These are phyloP conservation scores for Diaporthe citriasiana DNA, from an alignment of 2,329 filamentous ascomycete species.

Conservation along the genomic window DNA sequence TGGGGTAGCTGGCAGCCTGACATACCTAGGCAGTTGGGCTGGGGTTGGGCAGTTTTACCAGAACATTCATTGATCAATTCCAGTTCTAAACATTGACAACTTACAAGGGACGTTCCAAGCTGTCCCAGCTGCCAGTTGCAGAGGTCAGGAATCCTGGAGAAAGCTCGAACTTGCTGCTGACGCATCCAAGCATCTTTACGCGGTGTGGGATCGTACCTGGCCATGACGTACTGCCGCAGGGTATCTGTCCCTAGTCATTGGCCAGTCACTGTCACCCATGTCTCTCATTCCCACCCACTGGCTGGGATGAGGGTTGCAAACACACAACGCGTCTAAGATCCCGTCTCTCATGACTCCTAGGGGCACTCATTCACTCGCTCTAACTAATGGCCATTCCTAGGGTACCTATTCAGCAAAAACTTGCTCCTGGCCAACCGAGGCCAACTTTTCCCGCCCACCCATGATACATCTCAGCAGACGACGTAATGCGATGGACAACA, in stretches of 20 bases:
- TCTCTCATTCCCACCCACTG: neutral
- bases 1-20: no score
- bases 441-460: conserved; percentile 13
- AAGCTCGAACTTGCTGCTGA: neutral
- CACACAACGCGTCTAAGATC: neutral
- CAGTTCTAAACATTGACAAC: neutral
- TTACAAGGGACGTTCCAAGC: neutral
- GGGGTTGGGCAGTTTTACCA: neutral
- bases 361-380: neutral
- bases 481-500: conserved; percentile 24
- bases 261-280: neutral
- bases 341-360: conserved; percentile 5
- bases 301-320: conserved; percentile 4
- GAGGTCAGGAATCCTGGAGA: no score
- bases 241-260: conserved; percentile 4
- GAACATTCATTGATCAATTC: neutral
- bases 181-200: neutral
- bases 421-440: conserved; percentile 17
- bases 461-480: conserved; percentile 5
- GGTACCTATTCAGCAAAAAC: neutral
- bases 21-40: neutral
- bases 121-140: neutral
- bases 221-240: conserved; percentile 32
- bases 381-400: neutral
- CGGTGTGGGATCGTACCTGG: conserved; percentile 26